Evolutionary conservation across 495 filamentous ascomycete genomes (phyloP).

Genomic region (Lasiosphaeriaceae sp.): DNA sequence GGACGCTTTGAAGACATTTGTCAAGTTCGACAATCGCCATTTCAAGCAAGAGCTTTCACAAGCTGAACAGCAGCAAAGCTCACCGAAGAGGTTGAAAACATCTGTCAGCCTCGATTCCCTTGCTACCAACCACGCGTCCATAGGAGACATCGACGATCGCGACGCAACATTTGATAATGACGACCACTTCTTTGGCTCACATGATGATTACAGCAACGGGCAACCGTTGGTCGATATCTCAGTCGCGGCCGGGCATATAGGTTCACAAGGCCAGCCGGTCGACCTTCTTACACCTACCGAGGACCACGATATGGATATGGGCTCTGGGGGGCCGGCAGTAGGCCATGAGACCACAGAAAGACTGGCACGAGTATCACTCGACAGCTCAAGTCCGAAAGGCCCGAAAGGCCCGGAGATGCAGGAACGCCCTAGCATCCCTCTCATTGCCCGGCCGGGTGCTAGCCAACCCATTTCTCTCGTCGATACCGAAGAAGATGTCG

Average conservation of each 20-base stretch:
- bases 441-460: not conserved
- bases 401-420: slow-evolving; percentile 35
- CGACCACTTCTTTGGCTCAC: slow-evolving; percentile 2
- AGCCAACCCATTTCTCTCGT: not conserved
- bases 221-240: not conserved
- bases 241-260: not conserved
- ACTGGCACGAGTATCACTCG: slow-evolving; percentile 14
- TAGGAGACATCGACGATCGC: slow-evolving; percentile 23
- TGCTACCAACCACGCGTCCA: slow-evolving; percentile 33
- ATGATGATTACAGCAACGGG: not conserved
- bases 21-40: slow-evolving; percentile 39
- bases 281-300: slow-evolving; percentile 3
- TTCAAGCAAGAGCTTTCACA: slow-evolving; percentile 41
- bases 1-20: slow-evolving; percentile 39
- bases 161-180: slow-evolving; percentile 8
- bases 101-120: slow-evolving; percentile 32
- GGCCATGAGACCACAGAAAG: not conserved
- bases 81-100: slow-evolving; percentile 21
- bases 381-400: not conserved
- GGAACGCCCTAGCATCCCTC: slow-evolving; percentile 18
- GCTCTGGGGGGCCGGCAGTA: not conserved
- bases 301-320: slow-evolving; percentile 3
- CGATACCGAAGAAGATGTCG: not conserved
- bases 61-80: slow-evolving; percentile 12
- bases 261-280: not conserved